Conservation (phyloP, 2,329 filamentous ascomycete species). For the Fusarium metavorans region DNA sequence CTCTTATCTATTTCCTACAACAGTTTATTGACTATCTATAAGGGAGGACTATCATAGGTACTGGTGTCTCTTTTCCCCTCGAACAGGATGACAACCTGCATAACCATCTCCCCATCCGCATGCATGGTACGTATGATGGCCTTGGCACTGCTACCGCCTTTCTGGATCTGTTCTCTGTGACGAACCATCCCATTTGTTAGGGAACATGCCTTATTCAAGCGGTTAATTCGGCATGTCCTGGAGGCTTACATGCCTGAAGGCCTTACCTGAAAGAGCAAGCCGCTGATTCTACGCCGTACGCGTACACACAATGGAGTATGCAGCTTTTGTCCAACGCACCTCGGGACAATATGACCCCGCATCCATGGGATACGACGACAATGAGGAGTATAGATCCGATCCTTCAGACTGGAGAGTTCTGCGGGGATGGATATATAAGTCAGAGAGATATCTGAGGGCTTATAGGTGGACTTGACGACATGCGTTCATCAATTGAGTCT, state of each 20-base stretch:
- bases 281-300: background rate
- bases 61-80: too few relatives aligned
- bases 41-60: too few relatives aligned
- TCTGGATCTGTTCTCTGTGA: background rate
- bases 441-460: background rate
- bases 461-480: background rate
- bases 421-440: background rate
- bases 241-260: background rate
- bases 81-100: background rate
- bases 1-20: too few relatives aligned
- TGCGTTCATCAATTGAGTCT: background rate
- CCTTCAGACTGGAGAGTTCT: background rate
- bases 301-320: background rate
- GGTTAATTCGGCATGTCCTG: background rate
- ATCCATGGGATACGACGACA: background rate
- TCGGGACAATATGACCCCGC: background rate
- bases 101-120: conserved; percentile 4
- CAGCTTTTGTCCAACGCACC: background rate
- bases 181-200: background rate
- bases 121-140: conserved; percentile 1
- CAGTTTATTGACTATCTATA: too few relatives aligned
- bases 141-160: background rate
- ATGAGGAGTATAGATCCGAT: background rate
- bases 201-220: background rate
- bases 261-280: conserved; percentile 8